Conservation (phyloP, 2,329 filamentous ascomycete genomes). For the Colletotrichum graminicola region DNA sequence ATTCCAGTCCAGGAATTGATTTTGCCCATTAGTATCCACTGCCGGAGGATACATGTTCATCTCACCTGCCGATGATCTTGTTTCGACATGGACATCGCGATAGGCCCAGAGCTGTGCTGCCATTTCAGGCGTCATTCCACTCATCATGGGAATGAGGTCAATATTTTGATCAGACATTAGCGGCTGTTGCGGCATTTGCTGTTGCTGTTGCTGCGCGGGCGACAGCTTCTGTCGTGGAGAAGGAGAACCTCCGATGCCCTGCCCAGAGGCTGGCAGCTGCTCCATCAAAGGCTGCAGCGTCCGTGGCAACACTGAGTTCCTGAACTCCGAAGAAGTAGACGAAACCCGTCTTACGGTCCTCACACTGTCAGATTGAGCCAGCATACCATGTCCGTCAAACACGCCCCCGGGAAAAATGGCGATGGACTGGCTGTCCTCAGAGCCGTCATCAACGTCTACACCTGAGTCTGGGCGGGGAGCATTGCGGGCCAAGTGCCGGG, state of each 20-base stretch:
- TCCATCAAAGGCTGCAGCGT: slow-evolving; percentile 40
- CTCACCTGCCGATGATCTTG: slow-evolving; percentile 9
- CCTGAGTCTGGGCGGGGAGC: slow-evolving; percentile 54
- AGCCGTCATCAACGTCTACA: slow-evolving; percentile 55
- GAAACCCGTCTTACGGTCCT: slow-evolving; percentile 46
- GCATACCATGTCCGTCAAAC: slow-evolving; percentile 24
- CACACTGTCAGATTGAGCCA: slow-evolving; percentile 50
- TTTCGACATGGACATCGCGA: not conserved
- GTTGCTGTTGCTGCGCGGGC: slow-evolving; percentile 20
- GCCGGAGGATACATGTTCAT: slow-evolving; percentile 22
- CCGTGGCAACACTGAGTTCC: slow-evolving; percentile 19
- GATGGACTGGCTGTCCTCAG: slow-evolving; percentile 48
- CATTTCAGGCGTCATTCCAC: slow-evolving; percentile 34
- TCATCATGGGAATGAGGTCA: slow-evolving; percentile 10
- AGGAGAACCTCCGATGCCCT: not conserved
- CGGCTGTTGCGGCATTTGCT: slow-evolving; percentile 15
- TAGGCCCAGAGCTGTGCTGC: slow-evolving; percentile 36
- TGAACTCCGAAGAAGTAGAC: slow-evolving; percentile 37
- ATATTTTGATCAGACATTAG: slow-evolving; percentile 6
- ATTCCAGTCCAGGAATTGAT: slow-evolving; percentile 24
- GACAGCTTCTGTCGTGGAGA: slow-evolving; percentile 12
- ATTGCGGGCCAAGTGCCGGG: slow-evolving; percentile 45
- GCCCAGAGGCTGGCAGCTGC: slow-evolving; percentile 21
- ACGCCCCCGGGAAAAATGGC: slow-evolving; percentile 27
- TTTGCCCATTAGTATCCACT: slow-evolving; percentile 3